Conservation (phyloP, 2,329 filamentous ascomycete species). For the Ophiosphaerella herpotricha region DNA sequence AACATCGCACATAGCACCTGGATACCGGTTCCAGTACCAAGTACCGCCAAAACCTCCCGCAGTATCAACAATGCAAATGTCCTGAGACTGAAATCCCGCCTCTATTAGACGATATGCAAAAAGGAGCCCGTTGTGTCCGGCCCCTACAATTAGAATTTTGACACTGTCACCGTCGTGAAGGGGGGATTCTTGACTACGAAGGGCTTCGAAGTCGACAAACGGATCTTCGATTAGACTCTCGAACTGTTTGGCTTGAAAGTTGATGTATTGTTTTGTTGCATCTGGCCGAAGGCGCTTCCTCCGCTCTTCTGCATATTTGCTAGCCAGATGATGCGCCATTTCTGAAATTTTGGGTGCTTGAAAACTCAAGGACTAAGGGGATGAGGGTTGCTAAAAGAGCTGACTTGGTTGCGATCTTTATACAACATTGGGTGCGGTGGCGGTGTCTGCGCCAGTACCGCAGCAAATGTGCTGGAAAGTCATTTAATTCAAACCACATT, state of each 20-base stretch:
- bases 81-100: constrained; percentile 37
- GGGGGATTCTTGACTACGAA: background rate
- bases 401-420: no score
- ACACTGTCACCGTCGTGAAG: background rate
- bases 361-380: no score
- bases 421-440: no score
- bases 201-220: background rate
- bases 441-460: no score
- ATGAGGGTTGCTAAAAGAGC: no score
- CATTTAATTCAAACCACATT: no score
- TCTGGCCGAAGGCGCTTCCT: background rate
- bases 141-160: background rate
- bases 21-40: constrained; percentile 56
- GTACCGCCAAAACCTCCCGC: constrained; percentile 55
- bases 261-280: background rate
- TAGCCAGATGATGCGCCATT: background rate
- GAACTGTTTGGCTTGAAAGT: background rate
- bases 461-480: no score
- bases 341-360: background rate
- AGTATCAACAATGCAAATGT: constrained; percentile 50
- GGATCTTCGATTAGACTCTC: background rate
- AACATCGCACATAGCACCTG: constrained; percentile 59
- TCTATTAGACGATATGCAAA: constrained; percentile 38
- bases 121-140: background rate
- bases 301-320: background rate